Evolutionary conservation across 2,329 filamentous ascomycete species (phyloP).

Genomic region (Colletotrichum sp.): DNA sequence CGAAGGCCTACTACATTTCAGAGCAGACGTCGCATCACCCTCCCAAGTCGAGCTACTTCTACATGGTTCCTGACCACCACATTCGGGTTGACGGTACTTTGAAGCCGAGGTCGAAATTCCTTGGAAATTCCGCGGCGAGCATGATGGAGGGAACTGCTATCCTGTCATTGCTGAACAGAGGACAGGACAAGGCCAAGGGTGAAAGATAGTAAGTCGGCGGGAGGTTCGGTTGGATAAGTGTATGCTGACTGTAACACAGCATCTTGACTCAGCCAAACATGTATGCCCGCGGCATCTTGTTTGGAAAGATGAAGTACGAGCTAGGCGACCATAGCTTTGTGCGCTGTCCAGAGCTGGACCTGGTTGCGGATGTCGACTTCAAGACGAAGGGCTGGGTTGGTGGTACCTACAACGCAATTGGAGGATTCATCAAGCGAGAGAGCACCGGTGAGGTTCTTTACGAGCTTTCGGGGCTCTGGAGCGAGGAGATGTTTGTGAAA

Average conservation of each 20-base stretch:
- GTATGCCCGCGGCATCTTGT: conserved; percentile 96
- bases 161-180: conserved; percentile 80
- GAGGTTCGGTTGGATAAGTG: not conserved
- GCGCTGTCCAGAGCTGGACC: conserved; percentile 83
- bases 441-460: conserved; percentile 86
- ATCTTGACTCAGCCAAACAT: conserved; percentile 98
- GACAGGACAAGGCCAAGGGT: conserved; percentile 66
- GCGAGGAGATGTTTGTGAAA: conserved; percentile 92
- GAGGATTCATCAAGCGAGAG: conserved; percentile 87
- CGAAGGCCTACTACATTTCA: conserved; percentile 91
- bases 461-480: conserved; percentile 93
- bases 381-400: conserved; percentile 98
- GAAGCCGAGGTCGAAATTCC: conserved; percentile 92
- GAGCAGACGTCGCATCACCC: conserved; percentile 99
- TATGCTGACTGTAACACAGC: conserved; percentile 49
- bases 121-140: conserved; percentile 96
- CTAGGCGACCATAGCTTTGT: conserved; percentile 95
- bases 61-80: conserved; percentile 91
- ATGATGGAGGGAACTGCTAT: conserved; percentile 98
- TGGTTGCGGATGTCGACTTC: conserved; percentile 94
- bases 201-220: conserved; percentile 80
- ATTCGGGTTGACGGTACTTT: conserved; percentile 95
- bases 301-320: conserved; percentile 99
- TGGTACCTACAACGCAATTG: conserved; percentile 95
- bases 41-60: conserved; percentile 99